Conservation (phyloP, 495 filamentous ascomycete genomes). For the Penicillium maclennaniae region DNA sequence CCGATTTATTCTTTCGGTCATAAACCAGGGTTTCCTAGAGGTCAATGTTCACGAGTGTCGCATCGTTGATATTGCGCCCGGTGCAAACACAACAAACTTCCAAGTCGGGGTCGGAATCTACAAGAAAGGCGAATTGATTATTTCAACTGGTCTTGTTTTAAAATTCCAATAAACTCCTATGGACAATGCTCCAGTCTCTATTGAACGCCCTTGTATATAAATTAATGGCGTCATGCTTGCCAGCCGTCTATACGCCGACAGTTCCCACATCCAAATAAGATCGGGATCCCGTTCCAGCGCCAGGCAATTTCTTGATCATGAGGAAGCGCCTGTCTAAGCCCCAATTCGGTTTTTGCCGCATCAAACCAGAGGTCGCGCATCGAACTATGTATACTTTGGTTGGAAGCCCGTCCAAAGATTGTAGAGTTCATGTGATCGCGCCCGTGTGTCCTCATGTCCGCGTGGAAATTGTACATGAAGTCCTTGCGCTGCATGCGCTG, state of each 20-base stretch:
- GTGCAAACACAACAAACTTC: slow-evolving; percentile 27
- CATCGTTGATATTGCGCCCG: slow-evolving; percentile 15
- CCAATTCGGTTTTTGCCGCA: slow-evolving; percentile 33
- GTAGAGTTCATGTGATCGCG: slow-evolving; percentile 40
- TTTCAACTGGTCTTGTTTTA: not conserved
- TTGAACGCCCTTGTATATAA: slow-evolving; percentile 10
- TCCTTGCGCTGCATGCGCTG: slow-evolving; percentile 43
- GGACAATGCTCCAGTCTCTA: not conserved
- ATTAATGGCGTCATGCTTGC: slow-evolving; percentile 26
- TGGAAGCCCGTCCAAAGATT: slow-evolving; percentile 32
- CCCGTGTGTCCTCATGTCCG: slow-evolving; percentile 34
- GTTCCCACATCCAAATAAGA: slow-evolving; percentile 36
- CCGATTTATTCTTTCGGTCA: not conserved
- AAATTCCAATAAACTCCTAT: not conserved
- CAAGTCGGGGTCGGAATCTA: not conserved
- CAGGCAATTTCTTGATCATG: slow-evolving; percentile 35
- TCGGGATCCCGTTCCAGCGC: slow-evolving; percentile 33
- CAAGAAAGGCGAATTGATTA: not conserved
- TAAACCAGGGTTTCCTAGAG: not conserved
- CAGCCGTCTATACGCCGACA: slow-evolving; percentile 33
- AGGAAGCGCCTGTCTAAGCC: slow-evolving; percentile 23
- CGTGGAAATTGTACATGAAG: slow-evolving; percentile 46
- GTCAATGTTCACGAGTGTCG: not conserved
- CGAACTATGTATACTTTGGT: slow-evolving; percentile 33
- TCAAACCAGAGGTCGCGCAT: slow-evolving; percentile 45